phyloP scores from a whole-genome alignment of 805 yeast species.

The Saturnispora sanitii region DNA sequence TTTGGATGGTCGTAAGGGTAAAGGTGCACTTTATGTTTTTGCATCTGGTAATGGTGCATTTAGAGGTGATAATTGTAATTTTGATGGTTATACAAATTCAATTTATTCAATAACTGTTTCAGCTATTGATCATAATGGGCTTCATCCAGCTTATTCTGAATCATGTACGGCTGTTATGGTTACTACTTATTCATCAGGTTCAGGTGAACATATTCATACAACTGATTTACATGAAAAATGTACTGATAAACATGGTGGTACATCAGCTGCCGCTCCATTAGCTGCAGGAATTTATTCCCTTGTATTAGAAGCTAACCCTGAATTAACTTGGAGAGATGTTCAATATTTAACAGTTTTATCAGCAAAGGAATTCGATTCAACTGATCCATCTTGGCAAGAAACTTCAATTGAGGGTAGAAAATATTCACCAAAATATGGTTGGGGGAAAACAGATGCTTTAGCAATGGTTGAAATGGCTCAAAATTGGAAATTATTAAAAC shows the following conservation, averaged over 20 bases:
- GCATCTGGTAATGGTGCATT: slow-evolving; percentile 93
- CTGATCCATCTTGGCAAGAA: slow-evolving; percentile 65
- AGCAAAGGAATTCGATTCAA: slow-evolving; percentile 56
- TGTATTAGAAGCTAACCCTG: slow-evolving; percentile 73
- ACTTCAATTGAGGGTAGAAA: slow-evolving; percentile 52
- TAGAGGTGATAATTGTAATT: slow-evolving; percentile 83
- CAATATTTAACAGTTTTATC: slow-evolving; percentile 73
- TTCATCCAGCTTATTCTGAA: slow-evolving; percentile 86
- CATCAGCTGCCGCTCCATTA: slow-evolving; percentile 97
- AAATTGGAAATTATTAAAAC: slow-evolving; percentile 59
- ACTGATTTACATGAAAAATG: slow-evolving; percentile 69
- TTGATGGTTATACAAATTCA: slow-evolving; percentile 94
- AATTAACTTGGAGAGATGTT: slow-evolving; percentile 90
- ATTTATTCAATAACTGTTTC: slow-evolving; percentile 92
- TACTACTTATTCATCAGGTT: slow-evolving; percentile 87
- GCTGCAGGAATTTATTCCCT: slow-evolving; percentile 94
- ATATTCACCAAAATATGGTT: slow-evolving; percentile 84
- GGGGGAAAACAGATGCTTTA: slow-evolving; percentile 83
- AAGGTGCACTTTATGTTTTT: slow-evolving; percentile 86
- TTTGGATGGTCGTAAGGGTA: slow-evolving; percentile 66
- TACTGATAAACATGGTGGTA: slow-evolving; percentile 78
- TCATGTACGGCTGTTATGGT: slow-evolving; percentile 92
- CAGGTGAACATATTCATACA: slow-evolving; percentile 81
- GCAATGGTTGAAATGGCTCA: slow-evolving; percentile 61
- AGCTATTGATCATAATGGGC: slow-evolving; percentile 79